These are phyloP conservation scores for Globisporangium megalacanthum DNA, from an alignment of 352 stramenopile genomes.

Conservation along the genomic window DNA sequence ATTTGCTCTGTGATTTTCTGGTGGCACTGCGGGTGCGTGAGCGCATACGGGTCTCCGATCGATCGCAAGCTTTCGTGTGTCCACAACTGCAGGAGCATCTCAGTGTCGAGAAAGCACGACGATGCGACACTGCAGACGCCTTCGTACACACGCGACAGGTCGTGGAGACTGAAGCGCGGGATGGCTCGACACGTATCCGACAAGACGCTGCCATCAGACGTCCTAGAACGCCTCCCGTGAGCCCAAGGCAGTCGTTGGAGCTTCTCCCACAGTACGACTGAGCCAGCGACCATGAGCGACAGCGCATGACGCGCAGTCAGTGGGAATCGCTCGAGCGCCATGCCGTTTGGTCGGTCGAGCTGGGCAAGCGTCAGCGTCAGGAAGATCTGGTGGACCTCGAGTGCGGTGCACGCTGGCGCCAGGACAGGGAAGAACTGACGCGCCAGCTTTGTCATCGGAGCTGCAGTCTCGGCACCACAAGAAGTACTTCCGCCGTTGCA, in stretches of 20 bases:
- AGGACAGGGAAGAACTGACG: conserved; percentile 30
- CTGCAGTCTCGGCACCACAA: not conserved
- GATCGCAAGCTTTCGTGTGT: conserved; percentile 38
- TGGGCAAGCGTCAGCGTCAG: conserved; percentile 8
- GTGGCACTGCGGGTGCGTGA: not conserved
- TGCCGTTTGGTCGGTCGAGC: conserved; percentile 5
- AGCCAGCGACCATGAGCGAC: conserved; percentile 27
- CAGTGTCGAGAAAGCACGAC: conserved; percentile 27
- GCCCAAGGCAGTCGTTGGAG: conserved; percentile 11
- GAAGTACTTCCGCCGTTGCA: not conserved
- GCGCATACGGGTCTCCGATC: conserved; percentile 19
- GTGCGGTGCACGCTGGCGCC: conserved; percentile 12
- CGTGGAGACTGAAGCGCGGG: conserved; percentile 33
- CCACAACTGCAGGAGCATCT: conserved; percentile 44
- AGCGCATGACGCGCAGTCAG: conserved; percentile 17
- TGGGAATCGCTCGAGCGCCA: conserved; percentile 10
- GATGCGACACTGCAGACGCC: conserved; percentile 34
- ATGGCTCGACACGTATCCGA: not conserved
- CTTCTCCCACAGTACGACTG: conserved; percentile 49
- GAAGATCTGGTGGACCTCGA: conserved; percentile 36
- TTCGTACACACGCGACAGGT: conserved; percentile 40
- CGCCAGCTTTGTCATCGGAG: conserved; percentile 7
- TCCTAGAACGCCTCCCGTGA: not conserved
- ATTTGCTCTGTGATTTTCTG: conserved; percentile 12
- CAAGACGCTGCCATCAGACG: not conserved